phyloP scores from a whole-genome alignment of 1,284 basidiomycete genomes.

The Agaricales sp. region DNA sequence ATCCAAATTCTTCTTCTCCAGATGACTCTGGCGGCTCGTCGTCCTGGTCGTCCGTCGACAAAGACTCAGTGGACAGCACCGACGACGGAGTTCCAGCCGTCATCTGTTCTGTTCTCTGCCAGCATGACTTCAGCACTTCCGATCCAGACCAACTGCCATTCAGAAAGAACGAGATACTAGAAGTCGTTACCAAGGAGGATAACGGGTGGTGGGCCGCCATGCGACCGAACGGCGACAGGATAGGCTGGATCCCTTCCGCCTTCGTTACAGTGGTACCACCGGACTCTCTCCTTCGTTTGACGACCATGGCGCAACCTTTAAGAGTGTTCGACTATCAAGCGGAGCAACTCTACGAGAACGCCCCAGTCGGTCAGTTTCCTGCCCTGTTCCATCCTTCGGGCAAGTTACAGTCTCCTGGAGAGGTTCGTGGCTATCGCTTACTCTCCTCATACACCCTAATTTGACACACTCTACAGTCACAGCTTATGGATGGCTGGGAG shows the following conservation, averaged over 20 bases:
- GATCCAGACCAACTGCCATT: constrained; percentile 57
- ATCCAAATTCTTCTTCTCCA: constrained; percentile 13
- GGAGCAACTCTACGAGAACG: constrained; percentile 30
- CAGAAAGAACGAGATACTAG: constrained; percentile 52
- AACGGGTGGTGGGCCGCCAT: constrained; percentile 76
- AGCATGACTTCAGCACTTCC: constrained; percentile 52
- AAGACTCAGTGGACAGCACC: constrained; percentile 18
- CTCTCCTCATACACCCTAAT: background rate
- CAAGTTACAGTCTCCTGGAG: constrained; percentile 1
- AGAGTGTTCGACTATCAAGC: constrained; percentile 36
- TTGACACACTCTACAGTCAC: background rate
- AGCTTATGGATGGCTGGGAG: background rate
- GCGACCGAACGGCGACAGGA: constrained; percentile 34
- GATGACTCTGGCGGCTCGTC: constrained; percentile 23
- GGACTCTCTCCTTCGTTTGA: constrained; percentile 30
- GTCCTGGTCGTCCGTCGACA: constrained; percentile 18
- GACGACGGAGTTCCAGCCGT: constrained; percentile 15
- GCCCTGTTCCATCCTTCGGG: constrained; percentile 1
- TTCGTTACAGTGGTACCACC: too few species aligned
- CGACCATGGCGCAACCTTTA: constrained; percentile 29
- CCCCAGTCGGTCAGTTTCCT: constrained; percentile 22
- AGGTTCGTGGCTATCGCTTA: background rate
- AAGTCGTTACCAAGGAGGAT: constrained; percentile 55
- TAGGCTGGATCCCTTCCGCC: constrained; percentile 66
- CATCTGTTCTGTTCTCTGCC: constrained; percentile 46